Conservation (phyloP, 768 basidiomycete species). For the Nidula microcarpa region DNA sequence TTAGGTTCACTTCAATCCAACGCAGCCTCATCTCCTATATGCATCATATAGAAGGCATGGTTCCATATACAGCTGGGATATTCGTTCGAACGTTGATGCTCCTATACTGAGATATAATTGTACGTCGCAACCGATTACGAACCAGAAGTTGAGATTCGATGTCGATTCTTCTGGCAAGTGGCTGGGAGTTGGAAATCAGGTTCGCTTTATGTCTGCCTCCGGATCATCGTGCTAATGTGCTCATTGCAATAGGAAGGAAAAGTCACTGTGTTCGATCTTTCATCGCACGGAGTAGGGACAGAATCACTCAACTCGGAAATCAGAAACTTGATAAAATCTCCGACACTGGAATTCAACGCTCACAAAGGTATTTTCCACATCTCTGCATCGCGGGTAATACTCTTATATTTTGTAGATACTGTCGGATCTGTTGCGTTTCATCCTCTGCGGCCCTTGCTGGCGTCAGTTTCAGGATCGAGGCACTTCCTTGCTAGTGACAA, state of each 20-base stretch:
- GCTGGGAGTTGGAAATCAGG: constrained; percentile 68
- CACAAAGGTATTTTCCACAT: constrained; percentile 45
- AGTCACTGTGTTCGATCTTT: constrained; percentile 57
- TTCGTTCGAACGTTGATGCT: constrained; percentile 51
- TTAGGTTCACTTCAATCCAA: constrained; percentile 78
- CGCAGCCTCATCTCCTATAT: constrained; percentile 67
- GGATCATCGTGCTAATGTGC: not conserved
- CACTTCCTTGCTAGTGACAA: constrained; percentile 41
- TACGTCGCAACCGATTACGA: constrained; percentile 36
- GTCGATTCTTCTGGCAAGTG: constrained; percentile 65
- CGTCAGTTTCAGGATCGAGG: constrained; percentile 78
- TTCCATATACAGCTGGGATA: constrained; percentile 73
- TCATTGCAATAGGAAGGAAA: constrained; percentile 44
- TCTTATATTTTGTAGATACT: constrained; percentile 46
- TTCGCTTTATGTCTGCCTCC: constrained; percentile 14
- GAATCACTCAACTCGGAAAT: no score
- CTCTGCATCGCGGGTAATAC: not conserved
- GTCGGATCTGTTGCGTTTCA: constrained; percentile 75
- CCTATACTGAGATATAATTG: constrained; percentile 36
- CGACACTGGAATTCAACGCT: constrained; percentile 41
- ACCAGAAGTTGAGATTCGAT: constrained; percentile 80
- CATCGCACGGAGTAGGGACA: no score
- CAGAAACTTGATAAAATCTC: constrained; percentile 3
- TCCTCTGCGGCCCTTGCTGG: constrained; percentile 51
- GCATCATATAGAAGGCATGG: constrained; percentile 71